Conservation (phyloP, 805 yeast genomes). For the Starmerella davenportii region DNA sequence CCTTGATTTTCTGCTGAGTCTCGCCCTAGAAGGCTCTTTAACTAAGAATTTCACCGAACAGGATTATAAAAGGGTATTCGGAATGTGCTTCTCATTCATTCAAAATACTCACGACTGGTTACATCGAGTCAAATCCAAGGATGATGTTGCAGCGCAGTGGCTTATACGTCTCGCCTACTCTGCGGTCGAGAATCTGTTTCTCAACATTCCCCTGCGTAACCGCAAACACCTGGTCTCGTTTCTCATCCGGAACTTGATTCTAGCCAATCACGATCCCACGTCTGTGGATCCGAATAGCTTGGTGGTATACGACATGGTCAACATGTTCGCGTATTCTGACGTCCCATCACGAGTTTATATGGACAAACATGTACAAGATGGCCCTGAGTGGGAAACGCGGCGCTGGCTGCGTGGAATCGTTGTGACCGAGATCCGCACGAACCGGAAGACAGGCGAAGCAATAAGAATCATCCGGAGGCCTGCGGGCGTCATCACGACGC, state of each 20-base stretch:
- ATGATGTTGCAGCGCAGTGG: conserved; percentile 35
- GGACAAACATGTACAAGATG: conserved; percentile 15
- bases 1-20: conserved; percentile 51
- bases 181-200: conserved; percentile 54
- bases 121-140: conserved; percentile 5
- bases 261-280: conserved; percentile 23
- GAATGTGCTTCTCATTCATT: conserved; percentile 62
- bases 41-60: conserved; percentile 57
- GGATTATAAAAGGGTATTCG: conserved; percentile 65
- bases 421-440: conserved; percentile 39
- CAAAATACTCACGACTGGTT: conserved; percentile 43
- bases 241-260: conserved; percentile 38
- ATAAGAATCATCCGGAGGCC: conserved; percentile 40
- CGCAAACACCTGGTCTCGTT: conserved; percentile 45
- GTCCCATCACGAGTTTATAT: conserved; percentile 34
- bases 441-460: conserved; percentile 34
- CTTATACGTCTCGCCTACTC: conserved; percentile 44
- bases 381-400: conserved; percentile 9
- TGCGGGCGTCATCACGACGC: conserved; percentile 31
- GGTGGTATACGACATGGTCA: conserved; percentile 50
- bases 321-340: conserved; percentile 48
- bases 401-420: conserved; percentile 49
- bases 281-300: conserved; percentile 34
- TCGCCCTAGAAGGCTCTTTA: conserved; percentile 47
- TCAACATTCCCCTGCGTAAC: conserved; percentile 41